A percentile compares a stretch with the other conserved stretches of the same genome.
Conservation (phyloP, 1,139 yeast species). For the Yamadazyma buinensis region DNA sequence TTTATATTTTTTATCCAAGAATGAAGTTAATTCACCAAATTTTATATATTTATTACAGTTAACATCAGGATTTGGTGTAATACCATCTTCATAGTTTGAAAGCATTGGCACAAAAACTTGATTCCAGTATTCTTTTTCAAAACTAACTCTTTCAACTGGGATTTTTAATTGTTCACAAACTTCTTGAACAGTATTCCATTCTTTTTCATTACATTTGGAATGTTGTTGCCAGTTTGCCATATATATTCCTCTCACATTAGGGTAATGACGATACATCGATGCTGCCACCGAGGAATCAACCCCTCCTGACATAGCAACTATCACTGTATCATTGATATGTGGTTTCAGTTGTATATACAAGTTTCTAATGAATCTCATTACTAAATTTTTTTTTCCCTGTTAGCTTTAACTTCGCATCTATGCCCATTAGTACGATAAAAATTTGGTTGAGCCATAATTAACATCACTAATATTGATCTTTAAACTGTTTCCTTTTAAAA, state of each 20-base stretch:
- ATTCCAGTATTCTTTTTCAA: slow-evolving; percentile 89
- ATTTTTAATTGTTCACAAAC: slow-evolving; percentile 61
- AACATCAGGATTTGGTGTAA: slow-evolving; percentile 94
- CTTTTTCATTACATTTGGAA: slow-evolving; percentile 74
- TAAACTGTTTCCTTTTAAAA: too few species aligned
- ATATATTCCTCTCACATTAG: slow-evolving; percentile 71
- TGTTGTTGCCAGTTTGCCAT: slow-evolving; percentile 91
- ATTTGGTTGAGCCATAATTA: too few species aligned
- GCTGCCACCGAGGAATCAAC: slow-evolving; percentile 95
- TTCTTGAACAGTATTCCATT: slow-evolving; percentile 78
- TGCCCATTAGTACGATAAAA: too few species aligned
- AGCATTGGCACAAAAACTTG: slow-evolving; percentile 93
- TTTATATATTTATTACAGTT: slow-evolving; percentile 82
- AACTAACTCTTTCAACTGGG: slow-evolving; percentile 72
- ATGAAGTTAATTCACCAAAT: slow-evolving; percentile 71
- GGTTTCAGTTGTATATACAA: slow-evolving; percentile 43
- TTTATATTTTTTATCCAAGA: slow-evolving; percentile 37
- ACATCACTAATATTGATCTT: slow-evolving; percentile 1
- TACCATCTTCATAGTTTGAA: slow-evolving; percentile 60
- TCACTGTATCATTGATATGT: slow-evolving; percentile 49
- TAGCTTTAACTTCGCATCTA: too few species aligned
- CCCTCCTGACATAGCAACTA: slow-evolving; percentile 95
- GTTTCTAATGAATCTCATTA: slow-evolving; percentile 2
- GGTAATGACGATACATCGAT: slow-evolving; percentile 51
- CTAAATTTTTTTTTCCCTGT: too few species aligned